Conservation (phyloP, 495 filamentous ascomycete species). For the Xylaria telfairii region DNA sequence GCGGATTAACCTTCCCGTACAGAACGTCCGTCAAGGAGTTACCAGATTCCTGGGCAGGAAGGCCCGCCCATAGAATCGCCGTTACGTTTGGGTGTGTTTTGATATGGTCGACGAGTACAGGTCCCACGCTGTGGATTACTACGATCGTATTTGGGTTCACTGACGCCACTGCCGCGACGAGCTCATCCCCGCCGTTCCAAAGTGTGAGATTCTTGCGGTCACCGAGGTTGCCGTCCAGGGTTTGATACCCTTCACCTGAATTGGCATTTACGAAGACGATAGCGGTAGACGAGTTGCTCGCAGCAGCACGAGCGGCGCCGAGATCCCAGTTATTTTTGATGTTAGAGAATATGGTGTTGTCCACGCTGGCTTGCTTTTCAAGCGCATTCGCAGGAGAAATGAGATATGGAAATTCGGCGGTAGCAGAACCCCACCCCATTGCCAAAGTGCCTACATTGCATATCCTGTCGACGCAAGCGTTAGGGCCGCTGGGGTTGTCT, state of each 20-base stretch:
- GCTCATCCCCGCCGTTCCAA: constrained; percentile 57
- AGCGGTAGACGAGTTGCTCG: constrained; percentile 49
- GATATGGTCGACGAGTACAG: constrained; percentile 53
- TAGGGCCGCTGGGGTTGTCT: constrained; percentile 52
- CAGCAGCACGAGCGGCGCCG: constrained; percentile 40
- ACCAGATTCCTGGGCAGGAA: constrained; percentile 63
- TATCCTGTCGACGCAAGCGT: constrained; percentile 49
- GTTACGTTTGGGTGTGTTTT: constrained; percentile 63
- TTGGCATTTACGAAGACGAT: constrained; percentile 65
- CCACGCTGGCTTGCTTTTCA: constrained; percentile 41
- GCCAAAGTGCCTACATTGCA: constrained; percentile 63
- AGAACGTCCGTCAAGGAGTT: constrained; percentile 60
- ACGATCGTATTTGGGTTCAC: constrained; percentile 61
- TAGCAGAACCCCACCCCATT: constrained; percentile 64
- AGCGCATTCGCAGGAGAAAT: constrained; percentile 63
- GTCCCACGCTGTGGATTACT: constrained; percentile 60
- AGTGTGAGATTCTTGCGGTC: constrained; percentile 58
- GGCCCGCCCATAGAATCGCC: constrained; percentile 60
- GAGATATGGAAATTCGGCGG: constrained; percentile 72
- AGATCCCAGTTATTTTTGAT: constrained; percentile 46
- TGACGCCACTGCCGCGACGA: constrained; percentile 57
- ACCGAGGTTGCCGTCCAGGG: constrained; percentile 62
- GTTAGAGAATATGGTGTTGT: constrained; percentile 40
- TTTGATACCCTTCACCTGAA: constrained; percentile 62
- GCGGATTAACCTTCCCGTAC: constrained; percentile 57